Evolutionary conservation across 192 early-diverging fungal species (phyloP).

Genomic region (Thoreauomyces humboldtii): DNA sequence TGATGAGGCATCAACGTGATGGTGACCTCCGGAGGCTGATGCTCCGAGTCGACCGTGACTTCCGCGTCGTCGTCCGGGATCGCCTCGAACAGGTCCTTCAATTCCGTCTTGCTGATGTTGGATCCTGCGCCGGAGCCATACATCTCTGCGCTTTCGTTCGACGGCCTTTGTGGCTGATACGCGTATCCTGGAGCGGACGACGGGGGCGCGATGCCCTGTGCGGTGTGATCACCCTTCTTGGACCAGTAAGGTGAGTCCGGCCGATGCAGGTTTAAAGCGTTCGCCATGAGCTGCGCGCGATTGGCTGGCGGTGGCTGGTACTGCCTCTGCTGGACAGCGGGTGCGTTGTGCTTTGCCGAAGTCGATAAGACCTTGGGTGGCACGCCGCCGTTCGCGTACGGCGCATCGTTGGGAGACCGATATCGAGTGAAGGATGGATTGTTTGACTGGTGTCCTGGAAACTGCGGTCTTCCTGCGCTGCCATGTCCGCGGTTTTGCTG

Average conservation of each 20-base stretch:
- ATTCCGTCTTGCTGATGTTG: constrained; percentile 8
- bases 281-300: not conserved
- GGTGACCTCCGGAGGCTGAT: constrained; percentile 19
- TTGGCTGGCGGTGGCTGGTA: no score
- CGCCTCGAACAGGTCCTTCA: constrained; percentile 16
- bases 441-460: no score
- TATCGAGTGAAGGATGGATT: no score
- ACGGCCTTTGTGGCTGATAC: not conserved
- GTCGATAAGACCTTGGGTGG: no score
- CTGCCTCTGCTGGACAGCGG: no score
- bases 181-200: not conserved
- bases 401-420: no score
- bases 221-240: not conserved
- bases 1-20: constrained; percentile 27
- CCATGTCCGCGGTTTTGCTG: no score
- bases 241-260: not conserved
- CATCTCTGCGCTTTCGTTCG: not conserved
- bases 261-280: not conserved
- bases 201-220: not conserved
- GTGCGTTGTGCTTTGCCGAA: no score
- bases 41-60: not conserved
- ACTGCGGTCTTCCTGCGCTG: no score
- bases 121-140: not conserved
- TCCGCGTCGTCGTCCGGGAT: constrained; percentile 21
- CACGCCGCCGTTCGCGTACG: no score